phyloP scores from a whole-genome alignment of 768 basidiomycete species.

The Gyrodon lividus region DNA sequence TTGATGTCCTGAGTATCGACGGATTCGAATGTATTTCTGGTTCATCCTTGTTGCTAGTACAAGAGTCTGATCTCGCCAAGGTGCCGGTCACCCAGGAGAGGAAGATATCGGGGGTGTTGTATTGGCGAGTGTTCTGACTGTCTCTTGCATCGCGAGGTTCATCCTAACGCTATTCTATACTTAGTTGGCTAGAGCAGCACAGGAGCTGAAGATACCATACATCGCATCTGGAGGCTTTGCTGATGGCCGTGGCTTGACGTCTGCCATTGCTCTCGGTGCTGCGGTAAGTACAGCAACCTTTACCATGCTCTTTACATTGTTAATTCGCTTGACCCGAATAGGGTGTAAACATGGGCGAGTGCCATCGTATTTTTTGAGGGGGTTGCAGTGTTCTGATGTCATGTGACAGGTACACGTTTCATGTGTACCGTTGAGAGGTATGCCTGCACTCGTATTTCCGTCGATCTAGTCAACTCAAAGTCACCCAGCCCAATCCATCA shows the following conservation, averaged over 20 bases:
- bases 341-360: constrained; percentile 80
- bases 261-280: constrained; percentile 80
- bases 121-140: constrained; percentile 45
- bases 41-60: background rate
- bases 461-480: background rate
- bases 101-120: constrained; percentile 90
- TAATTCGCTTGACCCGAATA: constrained; percentile 22
- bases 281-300: constrained; percentile 47
- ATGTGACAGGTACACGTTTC: constrained; percentile 67
- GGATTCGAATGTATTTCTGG: constrained; percentile 77
- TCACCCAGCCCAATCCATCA: constrained; percentile 76
- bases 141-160: background rate
- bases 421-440: constrained; percentile 88
- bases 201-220: constrained; percentile 81
- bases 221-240: constrained; percentile 92
- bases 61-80: constrained; percentile 37
- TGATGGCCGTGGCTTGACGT: constrained; percentile 80
- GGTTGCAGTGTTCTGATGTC: background rate
- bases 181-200: constrained; percentile 82
- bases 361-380: background rate
- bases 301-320: too few relatives aligned
- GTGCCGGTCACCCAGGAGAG: constrained; percentile 93
- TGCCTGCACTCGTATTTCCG: constrained; percentile 5
- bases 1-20: constrained; percentile 87
- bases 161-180: background rate